Base-by-base conservation (phyloP, 1,284 basidiomycete species). In the Tremellales sp. region DNA sequence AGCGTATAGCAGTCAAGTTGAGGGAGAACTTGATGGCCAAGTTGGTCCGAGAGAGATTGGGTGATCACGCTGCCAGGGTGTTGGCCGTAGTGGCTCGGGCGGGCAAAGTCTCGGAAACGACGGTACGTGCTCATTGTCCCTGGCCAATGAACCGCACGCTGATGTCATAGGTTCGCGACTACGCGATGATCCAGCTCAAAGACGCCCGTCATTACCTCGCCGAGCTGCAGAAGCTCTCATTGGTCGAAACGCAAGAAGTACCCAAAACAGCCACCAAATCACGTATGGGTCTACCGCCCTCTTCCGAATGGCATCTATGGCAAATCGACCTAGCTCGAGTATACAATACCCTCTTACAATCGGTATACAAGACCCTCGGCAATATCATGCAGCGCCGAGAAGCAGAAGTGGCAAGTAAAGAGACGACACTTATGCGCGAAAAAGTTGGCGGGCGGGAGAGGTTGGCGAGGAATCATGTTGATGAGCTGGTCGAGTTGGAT, bases 61-160 rank as follows among this genome's bases (percentile, higher is more conserved):
- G 92, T n/a, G 79, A 84, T 15, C 83, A 85, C 39, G 92, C 88
- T 12, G 84, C 92, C 2, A 80, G 93, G 31, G 85, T 97, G 46
- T 76, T 97, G 54, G 81, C 86, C 45, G 78, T 97, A 19, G 74
- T 98, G 25, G 73, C 89, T 44, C 83, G 86, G 48, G 85, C 84
- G n/a, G 90, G 89, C n/a, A 96, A 96, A 74, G 84, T 94, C 77
- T 89, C 93, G 55, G 94, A 97, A 39, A n/a, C 36, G 10, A 39
- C 36, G 10, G 19, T 39, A 39, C 19, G 36, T n/a, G 11, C 29
- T 8, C 19, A 39, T 17, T 39, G 7, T 39, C 11, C 19, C 8
- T 39, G 7, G 11, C 19, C 19, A n/a, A n/a, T 17, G 8, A 17
- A 8, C 11, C 36, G 11, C 11, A 39, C 43, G 36, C 40, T 44